Evolutionary conservation across 768 basidiomycete species (phyloP).

Genomic region (Boletus eberwhitei): DNA sequence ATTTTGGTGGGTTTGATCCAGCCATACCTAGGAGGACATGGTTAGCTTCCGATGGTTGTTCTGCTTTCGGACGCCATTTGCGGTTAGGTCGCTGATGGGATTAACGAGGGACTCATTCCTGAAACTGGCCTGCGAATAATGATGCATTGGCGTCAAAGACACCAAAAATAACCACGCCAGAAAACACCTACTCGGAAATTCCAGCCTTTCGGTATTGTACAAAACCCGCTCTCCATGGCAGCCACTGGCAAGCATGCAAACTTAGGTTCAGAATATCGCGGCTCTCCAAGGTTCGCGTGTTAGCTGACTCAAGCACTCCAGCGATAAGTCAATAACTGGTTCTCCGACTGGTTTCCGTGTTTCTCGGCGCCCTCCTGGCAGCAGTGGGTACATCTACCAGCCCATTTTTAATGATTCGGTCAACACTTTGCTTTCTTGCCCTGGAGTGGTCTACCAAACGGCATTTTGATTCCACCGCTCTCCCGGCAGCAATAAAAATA

Average conservation of each 20-base stretch:
- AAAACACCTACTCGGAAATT: too few relatives aligned
- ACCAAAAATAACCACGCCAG: background rate
- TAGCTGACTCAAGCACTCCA: background rate
- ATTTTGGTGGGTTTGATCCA: background rate
- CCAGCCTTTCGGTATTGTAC: background rate
- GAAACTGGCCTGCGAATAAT: background rate
- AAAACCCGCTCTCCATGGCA: background rate
- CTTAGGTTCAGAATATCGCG: background rate
- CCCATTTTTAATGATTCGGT: background rate
- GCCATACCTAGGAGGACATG: background rate
- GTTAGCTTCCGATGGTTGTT: background rate
- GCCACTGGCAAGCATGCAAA: background rate
- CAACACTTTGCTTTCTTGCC: background rate
- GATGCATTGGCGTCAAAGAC: background rate
- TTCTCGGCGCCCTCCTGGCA: too few relatives aligned
- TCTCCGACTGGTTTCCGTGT: background rate
- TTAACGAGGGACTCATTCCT: background rate
- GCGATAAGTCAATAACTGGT: background rate
- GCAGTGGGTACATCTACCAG: too few relatives aligned
- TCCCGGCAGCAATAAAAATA: background rate
- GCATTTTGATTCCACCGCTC: background rate
- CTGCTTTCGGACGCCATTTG: background rate
- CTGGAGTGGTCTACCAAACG: background rate
- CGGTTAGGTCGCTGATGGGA: background rate
- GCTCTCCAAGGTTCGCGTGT: background rate